Evolutionary conservation across 2,329 filamentous ascomycete genomes (phyloP).

Genomic region (Aureobasidium vineae): DNA sequence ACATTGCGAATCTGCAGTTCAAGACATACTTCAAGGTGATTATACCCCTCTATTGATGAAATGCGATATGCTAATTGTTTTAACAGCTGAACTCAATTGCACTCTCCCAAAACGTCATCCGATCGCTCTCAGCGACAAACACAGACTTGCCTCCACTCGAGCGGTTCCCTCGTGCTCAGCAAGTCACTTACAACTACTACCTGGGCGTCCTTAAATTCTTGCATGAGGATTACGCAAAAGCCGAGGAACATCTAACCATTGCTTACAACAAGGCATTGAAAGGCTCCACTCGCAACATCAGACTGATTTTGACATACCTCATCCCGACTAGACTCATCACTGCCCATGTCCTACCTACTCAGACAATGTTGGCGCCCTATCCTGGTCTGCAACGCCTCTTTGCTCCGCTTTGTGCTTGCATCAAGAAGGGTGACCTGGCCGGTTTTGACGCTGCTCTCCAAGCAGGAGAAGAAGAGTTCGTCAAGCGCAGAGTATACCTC

Average conservation of each 20-base stretch:
- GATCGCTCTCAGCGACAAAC: constrained; percentile 71
- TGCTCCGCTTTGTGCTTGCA: constrained; percentile 71
- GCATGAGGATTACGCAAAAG: constrained; percentile 86
- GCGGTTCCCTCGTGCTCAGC: constrained; percentile 81
- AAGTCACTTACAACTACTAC: constrained; percentile 96
- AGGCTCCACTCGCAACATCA: constrained; percentile 63
- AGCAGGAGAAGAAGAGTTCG: constrained; percentile 85
- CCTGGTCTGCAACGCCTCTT: constrained; percentile 77
- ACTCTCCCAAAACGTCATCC: constrained; percentile 87
- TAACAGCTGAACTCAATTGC: constrained; percentile 72
- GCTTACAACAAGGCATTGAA: constrained; percentile 60
- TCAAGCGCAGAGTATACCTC: constrained; percentile 88
- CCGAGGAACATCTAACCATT: constrained; percentile 74
- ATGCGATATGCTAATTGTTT: neutral
- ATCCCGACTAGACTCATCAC: constrained; percentile 92
- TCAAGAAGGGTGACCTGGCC: constrained; percentile 76
- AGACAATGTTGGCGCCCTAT: constrained; percentile 67
- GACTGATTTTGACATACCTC: constrained; percentile 92
- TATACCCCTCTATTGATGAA: neutral
- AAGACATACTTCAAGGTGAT: constrained; percentile 90
- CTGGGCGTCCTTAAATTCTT: constrained; percentile 90
- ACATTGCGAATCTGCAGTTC: constrained; percentile 90
- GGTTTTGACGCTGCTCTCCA: constrained; percentile 81
- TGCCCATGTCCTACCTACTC: constrained; percentile 75
- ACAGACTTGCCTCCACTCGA: constrained; percentile 75